Base-by-base conservation (phyloP, 192 early-diverging fungal species). In the Entomortierella lignicola region DNA sequence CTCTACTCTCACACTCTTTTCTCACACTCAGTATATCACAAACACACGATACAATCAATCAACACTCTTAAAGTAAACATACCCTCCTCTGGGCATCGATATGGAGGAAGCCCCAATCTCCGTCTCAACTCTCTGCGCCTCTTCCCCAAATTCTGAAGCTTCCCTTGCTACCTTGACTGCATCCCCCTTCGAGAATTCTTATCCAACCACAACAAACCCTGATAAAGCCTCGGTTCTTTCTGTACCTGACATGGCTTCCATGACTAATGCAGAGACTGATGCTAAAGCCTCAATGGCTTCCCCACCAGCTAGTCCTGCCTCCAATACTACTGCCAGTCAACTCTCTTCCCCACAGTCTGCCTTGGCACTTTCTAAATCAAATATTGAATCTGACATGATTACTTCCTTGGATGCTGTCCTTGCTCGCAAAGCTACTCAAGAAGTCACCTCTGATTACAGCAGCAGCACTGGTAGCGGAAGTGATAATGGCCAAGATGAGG, bases 401-500 rank as follows among this genome's bases (percentile, higher is more conserved):
- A 44, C 60, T 8, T 72, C 70, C 7, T 27, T 72, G 17, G 70
- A 63, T 30, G 70, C 42, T 12, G 70, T 60, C 30, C 25, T 72
- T 25, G 30, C 37, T 26, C 69, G 51, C 42, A 71, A 71, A 47
- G 18, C 42, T 0, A 34, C 67, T 55, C 12, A 60, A 17, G 58
- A 44, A n/a, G 54, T 44, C 31, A 58, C 60, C 34, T 63, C 60
- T 10, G 70, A 72, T 41, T 72, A 72, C 26, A 72, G 71, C 27
- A 72, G 62, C 50, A 53, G 62, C 34, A 31, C 51, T 52, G 50
- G 30, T 18, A 55, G 67, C 23, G 56, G 67, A 2, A 69, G 67
- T 27, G 71, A 65, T 23, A 64, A 65, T 27, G 71, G 71, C 48
- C 62, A 60, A 20, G 71, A 72, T 21, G 71, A 72, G 1, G 65